phyloP scores from a whole-genome alignment of 2,329 filamentous ascomycete genomes.

The Pseudogymnoascus sp. region DNA sequence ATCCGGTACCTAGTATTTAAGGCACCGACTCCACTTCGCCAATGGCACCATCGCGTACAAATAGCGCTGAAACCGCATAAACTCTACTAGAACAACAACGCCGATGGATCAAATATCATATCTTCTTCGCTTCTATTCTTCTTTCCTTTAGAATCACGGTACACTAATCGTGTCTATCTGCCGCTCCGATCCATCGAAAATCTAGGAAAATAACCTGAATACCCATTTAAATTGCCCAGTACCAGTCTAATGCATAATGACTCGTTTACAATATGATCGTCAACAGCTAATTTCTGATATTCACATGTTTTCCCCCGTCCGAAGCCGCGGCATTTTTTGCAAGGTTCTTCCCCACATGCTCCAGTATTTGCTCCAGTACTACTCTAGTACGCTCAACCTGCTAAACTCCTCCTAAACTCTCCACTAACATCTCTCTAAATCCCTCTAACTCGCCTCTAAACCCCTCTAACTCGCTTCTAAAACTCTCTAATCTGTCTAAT shows the following conservation, averaged over 20 bases:
- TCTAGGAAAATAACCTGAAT: not conserved
- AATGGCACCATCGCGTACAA: not conserved
- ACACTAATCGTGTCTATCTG: not conserved
- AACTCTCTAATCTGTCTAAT: not conserved
- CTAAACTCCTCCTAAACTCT: not conserved
- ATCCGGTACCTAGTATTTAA: not conserved
- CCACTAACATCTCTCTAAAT: not conserved
- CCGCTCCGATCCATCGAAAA: not conserved
- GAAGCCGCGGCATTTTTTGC: slow-evolving; percentile 3
- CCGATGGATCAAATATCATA: not conserved
- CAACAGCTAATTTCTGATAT: not conserved
- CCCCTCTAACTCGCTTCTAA: not conserved
- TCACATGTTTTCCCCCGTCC: not conserved
- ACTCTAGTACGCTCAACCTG: not conserved
- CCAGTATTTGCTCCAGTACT: not conserved
- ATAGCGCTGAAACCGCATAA: not conserved
- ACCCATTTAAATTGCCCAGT: slow-evolving; percentile 1
- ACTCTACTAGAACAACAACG: not conserved
- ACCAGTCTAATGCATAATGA: not conserved
- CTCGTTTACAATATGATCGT: not conserved
- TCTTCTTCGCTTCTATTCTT: not conserved
- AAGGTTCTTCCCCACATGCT: slow-evolving; percentile 9
- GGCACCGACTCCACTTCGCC: not conserved
- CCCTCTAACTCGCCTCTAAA: not conserved
- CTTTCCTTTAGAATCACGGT: not conserved